Evolutionary conservation across 352 stramenopile genomes (phyloP).

Genomic region (Globisporangium splendens): DNA sequence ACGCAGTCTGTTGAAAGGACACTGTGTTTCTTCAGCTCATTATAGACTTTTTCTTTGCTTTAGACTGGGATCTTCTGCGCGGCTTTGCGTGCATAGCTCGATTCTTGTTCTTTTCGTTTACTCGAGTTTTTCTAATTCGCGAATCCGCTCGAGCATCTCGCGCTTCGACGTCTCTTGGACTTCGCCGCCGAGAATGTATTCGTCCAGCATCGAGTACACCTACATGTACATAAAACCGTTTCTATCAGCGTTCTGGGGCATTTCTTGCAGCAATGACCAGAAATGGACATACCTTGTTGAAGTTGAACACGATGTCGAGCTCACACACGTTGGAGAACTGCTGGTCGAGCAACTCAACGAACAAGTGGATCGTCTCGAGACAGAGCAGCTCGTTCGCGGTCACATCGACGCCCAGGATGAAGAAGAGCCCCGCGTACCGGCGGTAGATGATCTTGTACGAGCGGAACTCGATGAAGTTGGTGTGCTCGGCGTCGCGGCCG

Average conservation of each 20-base stretch:
- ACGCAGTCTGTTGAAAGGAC: too few species aligned
- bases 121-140: constrained; percentile 91
- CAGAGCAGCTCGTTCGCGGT: constrained; percentile 97
- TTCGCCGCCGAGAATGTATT: constrained; percentile 94
- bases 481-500: constrained; percentile 87
- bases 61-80: too few species aligned
- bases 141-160: constrained; percentile 91
- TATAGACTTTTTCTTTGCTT: too few species aligned
- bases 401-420: constrained; percentile 96
- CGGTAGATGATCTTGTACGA: constrained; percentile 99
- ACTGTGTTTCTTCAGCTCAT: too few species aligned
- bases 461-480: constrained; percentile 97
- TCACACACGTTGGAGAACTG: constrained; percentile 99
- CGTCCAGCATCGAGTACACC: constrained; percentile 93
- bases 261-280: not conserved
- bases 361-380: constrained; percentile 98
- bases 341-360: constrained; percentile 97
- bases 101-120: constrained; percentile 18
- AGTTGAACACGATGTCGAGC: constrained; percentile 95
- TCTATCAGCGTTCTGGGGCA: too few species aligned
- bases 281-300: constrained; percentile 82
- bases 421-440: constrained; percentile 98
- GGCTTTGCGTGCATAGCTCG: too few species aligned
- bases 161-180: constrained; percentile 91
- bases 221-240: constrained; percentile 12